Evolutionary conservation across 2,329 filamentous ascomycete genomes (phyloP).

Genomic region (Ophiostoma himal-ulmi): DNA sequence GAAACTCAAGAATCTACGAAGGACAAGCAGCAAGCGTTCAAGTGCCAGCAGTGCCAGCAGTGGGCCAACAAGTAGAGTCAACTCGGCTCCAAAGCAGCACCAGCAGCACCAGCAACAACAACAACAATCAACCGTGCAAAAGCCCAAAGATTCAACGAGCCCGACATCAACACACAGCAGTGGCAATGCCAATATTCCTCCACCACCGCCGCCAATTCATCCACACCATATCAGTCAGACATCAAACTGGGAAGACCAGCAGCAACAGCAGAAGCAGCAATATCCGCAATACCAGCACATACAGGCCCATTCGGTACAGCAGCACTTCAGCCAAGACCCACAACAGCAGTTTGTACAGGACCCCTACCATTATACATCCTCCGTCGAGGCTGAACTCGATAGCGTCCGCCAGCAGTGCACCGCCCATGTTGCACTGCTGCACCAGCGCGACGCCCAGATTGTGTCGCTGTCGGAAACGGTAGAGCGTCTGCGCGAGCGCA

Average conservation of each 20-base stretch:
- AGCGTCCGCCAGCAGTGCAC: neutral
- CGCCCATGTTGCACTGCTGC: neutral
- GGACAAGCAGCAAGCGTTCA: neutral
- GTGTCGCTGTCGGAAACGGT: neutral
- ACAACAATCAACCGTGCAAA: neutral
- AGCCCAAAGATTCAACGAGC: neutral
- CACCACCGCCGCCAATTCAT: neutral
- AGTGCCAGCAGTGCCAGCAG: neutral
- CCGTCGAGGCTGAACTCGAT: neutral
- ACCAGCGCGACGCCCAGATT: constrained; percentile 2
- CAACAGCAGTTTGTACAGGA: neutral
- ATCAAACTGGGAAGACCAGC: neutral
- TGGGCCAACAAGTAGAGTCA: no score
- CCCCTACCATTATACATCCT: neutral
- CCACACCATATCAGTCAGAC: neutral
- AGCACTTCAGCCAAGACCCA: neutral
- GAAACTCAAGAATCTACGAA: neutral
- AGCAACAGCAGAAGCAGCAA: neutral
- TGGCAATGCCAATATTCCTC: neutral
- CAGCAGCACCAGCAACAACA: neutral
- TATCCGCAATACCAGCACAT: neutral
- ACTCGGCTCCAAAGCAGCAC: neutral
- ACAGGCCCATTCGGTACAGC: neutral
- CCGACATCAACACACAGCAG: neutral
- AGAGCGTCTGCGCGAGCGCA: neutral